Evolutionary conservation across 2,329 filamentous ascomycete genomes (phyloP), one percentile per base, ranked within the genome.

Genomic region (Coniochaeta prunicola): DNA sequence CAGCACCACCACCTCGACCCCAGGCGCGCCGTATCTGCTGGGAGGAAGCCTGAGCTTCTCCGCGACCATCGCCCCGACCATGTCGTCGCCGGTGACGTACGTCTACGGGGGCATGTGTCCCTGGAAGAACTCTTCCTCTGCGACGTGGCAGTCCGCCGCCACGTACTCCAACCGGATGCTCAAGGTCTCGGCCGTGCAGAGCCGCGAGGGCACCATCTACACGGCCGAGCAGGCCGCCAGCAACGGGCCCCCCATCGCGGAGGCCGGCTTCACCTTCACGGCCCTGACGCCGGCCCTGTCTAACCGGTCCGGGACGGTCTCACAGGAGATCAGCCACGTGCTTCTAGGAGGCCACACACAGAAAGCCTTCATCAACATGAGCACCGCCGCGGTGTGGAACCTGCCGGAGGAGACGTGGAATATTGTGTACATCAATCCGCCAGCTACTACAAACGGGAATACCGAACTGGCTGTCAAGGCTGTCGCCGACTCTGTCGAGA

Each of bases 81-180:
- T 80, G 60, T 80, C 81, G 10, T 73, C 78, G 48, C 81, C 84
- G 0, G 78, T 78, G 12, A 74, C 89, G 21, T 96, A 92, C 69
- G 76, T 87, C 7, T 97, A 96, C 72, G 93, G 92, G 36, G 93
- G 93, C 64, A 96, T 97, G 91, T 97, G 93, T 67, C 87, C 88
- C 2, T 64, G 64, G 2, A 71, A 76, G 21, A 69, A 73, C 19
- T 67, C 74, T 7, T 77, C 78, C 31, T 65, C 68, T 1, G 67
- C 71, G 1, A 71, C 74, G 19, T 92, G 91, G 87, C 83, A 90
- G 61, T 81, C 82, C 1, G 71, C 79, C 10, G 91, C 89, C 12
- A 83, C 85, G 42, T 97, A 96, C 71, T 92, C 91, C 1, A 91
- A 91, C 67, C 76, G 80, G 21, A 92, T 96, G 89, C 73, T 91